phyloP scores from a whole-genome alignment of 2,329 filamentous ascomycete genomes.

The Emmonsiellopsis sp. region DNA sequence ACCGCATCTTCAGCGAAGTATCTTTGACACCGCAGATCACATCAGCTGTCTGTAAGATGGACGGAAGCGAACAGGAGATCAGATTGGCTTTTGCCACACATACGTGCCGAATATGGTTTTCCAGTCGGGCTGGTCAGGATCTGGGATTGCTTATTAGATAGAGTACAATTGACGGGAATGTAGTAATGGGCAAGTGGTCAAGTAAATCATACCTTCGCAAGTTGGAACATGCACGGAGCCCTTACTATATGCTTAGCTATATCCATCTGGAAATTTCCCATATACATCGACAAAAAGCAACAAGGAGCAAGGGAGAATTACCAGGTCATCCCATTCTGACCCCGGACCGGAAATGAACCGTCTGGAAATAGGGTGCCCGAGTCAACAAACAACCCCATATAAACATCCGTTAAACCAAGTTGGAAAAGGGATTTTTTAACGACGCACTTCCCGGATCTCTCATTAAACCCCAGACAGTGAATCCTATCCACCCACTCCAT shows the following conservation, averaged over 20 bases:
- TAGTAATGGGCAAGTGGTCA: too few species aligned
- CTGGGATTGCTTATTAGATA: too few species aligned
- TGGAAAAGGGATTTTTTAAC: background rate
- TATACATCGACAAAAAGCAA: too few species aligned
- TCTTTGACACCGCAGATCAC: background rate
- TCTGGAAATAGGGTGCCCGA: background rate
- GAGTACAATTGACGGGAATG: too few species aligned
- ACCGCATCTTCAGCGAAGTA: background rate
- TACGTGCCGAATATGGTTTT: background rate
- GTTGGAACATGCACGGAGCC: too few species aligned
- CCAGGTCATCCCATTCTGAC: background rate
- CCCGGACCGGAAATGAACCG: constrained; percentile 1
- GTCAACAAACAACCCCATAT: background rate
- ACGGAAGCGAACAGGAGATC: background rate
- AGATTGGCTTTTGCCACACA: background rate
- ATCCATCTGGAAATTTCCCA: too few species aligned
- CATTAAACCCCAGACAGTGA: background rate
- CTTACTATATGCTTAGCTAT: too few species aligned
- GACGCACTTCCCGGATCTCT: background rate
- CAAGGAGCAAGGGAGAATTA: background rate
- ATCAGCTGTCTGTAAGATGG: background rate
- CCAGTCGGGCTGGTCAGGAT: too few species aligned
- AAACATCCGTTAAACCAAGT: too few species aligned
- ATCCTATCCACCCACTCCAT: background rate
- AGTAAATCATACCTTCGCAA: too few species aligned